phyloP scores from a whole-genome alignment of 2,329 filamentous ascomycete species.

The Scytalidium lignicola region DNA sequence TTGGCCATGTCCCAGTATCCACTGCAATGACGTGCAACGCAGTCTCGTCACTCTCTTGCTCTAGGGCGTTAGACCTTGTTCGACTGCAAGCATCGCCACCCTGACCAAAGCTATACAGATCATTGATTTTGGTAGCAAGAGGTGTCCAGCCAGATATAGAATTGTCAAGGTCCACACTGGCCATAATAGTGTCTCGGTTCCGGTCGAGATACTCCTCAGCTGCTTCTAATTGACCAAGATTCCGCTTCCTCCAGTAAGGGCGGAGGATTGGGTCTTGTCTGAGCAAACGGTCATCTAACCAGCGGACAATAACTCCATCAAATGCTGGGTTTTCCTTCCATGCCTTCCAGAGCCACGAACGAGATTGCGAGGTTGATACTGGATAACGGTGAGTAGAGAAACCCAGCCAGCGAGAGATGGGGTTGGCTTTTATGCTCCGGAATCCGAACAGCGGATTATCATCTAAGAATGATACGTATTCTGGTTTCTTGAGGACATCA shows the following conservation, averaged over 20 bases:
- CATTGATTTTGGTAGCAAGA: constrained; percentile 31
- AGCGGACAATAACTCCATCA: constrained; percentile 41
- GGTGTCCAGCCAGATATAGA: constrained; percentile 28
- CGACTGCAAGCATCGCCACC: constrained; percentile 32
- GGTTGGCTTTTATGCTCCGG: constrained; percentile 25
- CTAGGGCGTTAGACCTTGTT: constrained; percentile 25
- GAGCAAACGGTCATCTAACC: constrained; percentile 41
- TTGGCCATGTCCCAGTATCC: constrained; percentile 26
- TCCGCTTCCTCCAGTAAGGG: constrained; percentile 35
- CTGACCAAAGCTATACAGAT: constrained; percentile 33
- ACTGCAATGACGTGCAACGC: constrained; percentile 37
- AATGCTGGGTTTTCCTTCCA: constrained; percentile 40
- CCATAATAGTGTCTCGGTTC: constrained; percentile 28
- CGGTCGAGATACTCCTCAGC: constrained; percentile 37
- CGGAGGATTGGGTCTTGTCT: constrained; percentile 34
- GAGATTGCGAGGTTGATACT: constrained; percentile 38
- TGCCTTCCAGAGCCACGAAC: constrained; percentile 40
- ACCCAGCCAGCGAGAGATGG: constrained; percentile 29
- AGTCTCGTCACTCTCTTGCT: constrained; percentile 9
- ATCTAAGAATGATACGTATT: constrained; percentile 36
- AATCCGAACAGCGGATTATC: constrained; percentile 49
- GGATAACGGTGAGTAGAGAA: constrained; percentile 31
- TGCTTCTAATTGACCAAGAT: constrained; percentile 30
- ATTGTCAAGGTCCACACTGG: constrained; percentile 28
- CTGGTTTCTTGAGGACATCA: constrained; percentile 37